phyloP scores from a whole-genome alignment of 768 basidiomycete species.

The Calocera viscosa region DNA sequence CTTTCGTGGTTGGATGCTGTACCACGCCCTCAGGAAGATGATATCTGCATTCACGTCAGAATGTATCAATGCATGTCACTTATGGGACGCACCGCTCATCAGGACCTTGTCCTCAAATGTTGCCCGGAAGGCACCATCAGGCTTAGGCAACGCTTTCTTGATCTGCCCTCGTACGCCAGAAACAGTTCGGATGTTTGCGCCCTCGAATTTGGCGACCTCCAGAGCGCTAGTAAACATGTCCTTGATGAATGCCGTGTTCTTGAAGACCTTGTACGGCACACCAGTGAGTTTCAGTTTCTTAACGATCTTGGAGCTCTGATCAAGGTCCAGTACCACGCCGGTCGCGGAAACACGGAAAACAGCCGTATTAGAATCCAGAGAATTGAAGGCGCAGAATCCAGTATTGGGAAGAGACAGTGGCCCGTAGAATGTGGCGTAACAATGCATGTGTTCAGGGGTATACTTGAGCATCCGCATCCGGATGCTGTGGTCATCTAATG shows the following conservation, averaged over 20 bases:
- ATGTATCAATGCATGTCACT: slow-evolving; percentile 6
- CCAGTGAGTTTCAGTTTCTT: slow-evolving; percentile 98
- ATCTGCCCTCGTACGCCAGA: slow-evolving; percentile 93
- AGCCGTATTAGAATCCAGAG: slow-evolving; percentile 47
- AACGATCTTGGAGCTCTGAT: slow-evolving; percentile 85
- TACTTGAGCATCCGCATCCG: slow-evolving; percentile 99
- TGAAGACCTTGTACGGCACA: slow-evolving; percentile 92
- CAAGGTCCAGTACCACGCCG: slow-evolving; percentile 87
- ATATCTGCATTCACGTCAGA: slow-evolving; percentile 47
- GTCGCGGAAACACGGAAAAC: slow-evolving; percentile 88
- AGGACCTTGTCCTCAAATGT: slow-evolving; percentile 97
- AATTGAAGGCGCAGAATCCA: slow-evolving; percentile 95
- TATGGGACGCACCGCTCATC: slow-evolving; percentile 64
- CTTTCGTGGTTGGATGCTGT: slow-evolving; percentile 84
- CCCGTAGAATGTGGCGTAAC: slow-evolving; percentile 94
- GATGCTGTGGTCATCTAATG: slow-evolving; percentile 92
- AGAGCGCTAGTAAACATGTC: slow-evolving; percentile 92
- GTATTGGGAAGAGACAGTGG: slow-evolving; percentile 86
- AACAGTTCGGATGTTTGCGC: slow-evolving; percentile 90
- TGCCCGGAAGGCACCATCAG: slow-evolving; percentile 88
- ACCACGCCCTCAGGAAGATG: slow-evolving; percentile 93
- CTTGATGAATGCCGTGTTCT: slow-evolving; percentile 95
- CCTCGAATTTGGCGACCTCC: slow-evolving; percentile 97
- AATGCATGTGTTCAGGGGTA: slow-evolving; percentile 99
- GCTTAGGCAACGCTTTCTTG: slow-evolving; percentile 90